These are phyloP conservation scores for Trichoderma atrobrunneum DNA, from an alignment of 2,329 filamentous ascomycete species.

Conservation along the genomic window DNA sequence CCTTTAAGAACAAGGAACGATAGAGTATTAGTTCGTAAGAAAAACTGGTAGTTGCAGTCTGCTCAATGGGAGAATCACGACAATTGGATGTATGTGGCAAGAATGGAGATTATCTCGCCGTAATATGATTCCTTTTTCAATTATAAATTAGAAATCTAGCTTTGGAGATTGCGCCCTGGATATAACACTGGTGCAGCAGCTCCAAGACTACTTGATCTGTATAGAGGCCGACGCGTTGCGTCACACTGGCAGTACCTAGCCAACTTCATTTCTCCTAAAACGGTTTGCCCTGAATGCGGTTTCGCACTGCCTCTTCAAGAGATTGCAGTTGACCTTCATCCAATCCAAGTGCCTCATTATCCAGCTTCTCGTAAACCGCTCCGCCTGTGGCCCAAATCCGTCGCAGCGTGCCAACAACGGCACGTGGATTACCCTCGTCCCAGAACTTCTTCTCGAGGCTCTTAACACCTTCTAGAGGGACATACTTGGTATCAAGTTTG, in stretches of 20 bases:
- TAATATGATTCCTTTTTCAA: neutral
- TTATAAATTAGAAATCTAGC: neutral
- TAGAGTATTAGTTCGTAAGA: neutral
- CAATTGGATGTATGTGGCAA: neutral
- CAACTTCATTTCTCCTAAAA: neutral
- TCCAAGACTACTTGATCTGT: neutral
- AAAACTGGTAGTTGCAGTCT: neutral
- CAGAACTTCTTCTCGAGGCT: slow-evolving; percentile 59
- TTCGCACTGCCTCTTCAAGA: neutral
- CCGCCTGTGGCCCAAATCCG: slow-evolving; percentile 72
- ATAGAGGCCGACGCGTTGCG: neutral
- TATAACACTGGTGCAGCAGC: neutral
- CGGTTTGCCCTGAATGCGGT: neutral
- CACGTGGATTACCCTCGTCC: slow-evolving; percentile 49
- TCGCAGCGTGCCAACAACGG: slow-evolving; percentile 58
- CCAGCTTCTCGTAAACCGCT: slow-evolving; percentile 66
- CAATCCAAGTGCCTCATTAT: slow-evolving; percentile 59
- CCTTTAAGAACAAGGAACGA: neutral
- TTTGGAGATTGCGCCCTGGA: neutral
- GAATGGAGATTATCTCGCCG: neutral
- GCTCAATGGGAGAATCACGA: neutral
- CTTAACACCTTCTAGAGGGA: slow-evolving; percentile 51
- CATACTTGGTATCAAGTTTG: slow-evolving; percentile 40
- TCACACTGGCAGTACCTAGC: neutral
- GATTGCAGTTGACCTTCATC: slow-evolving; percentile 50